A percentile compares a stretch with the other conserved stretches of the same genome.
phyloP scores from a whole-genome alignment of 2,329 filamentous ascomycete species.

The Aureobasidium lini region DNA sequence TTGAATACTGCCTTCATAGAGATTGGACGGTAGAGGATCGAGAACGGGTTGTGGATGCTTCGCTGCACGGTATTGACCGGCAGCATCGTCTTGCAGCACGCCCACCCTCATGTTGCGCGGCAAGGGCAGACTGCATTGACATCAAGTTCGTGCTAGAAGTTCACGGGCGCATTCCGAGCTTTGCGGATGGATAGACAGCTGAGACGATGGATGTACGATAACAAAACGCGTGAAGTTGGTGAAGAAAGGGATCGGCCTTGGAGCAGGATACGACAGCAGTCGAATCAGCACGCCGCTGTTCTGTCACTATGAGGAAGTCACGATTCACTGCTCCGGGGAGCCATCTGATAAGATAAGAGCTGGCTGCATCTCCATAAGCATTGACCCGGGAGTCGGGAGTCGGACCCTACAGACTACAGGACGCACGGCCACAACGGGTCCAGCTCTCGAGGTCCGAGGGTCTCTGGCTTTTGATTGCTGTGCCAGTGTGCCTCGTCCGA shows the following conservation, averaged over 20 bases:
- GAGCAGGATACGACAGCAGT: background rate
- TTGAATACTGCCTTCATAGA: slow-evolving; percentile 13
- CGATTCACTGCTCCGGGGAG: background rate
- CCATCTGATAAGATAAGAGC: background rate
- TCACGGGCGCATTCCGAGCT: background rate
- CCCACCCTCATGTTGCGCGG: slow-evolving; percentile 16
- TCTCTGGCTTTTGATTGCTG: background rate
- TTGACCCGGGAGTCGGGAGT: too few species aligned
- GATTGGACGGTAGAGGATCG: slow-evolving; percentile 13
- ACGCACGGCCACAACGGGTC: background rate
- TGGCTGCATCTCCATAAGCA: background rate
- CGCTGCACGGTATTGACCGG: slow-evolving; percentile 19
- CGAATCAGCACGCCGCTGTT: background rate
- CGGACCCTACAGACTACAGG: too few species aligned
- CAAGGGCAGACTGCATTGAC: slow-evolving; percentile 10
- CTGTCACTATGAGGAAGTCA: slow-evolving; percentile 2
- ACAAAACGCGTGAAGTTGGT: background rate
- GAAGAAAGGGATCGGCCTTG: background rate
- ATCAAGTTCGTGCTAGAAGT: background rate
- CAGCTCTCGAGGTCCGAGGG: background rate
- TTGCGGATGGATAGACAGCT: background rate
- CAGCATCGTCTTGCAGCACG: slow-evolving; percentile 19
- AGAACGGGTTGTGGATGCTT: slow-evolving; percentile 24
- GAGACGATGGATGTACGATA: background rate
- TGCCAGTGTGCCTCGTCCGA: background rate